Conservation (phyloP, 225 moss, liverwort and hornwort species). For the Physcomitrellopsis africana region DNA sequence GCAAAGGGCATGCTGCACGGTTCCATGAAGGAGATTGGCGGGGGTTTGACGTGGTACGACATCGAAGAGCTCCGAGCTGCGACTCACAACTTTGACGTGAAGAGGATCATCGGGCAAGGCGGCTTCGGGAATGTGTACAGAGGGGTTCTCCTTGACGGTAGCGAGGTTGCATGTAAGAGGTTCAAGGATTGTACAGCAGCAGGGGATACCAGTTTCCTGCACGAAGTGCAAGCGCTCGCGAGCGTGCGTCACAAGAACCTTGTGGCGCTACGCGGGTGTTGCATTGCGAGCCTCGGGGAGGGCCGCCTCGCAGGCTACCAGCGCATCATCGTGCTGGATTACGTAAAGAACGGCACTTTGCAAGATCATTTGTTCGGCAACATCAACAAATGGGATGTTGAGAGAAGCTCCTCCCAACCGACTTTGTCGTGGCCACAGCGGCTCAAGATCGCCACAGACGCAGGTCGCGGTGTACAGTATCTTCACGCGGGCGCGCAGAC, state of each 20-base stretch:
- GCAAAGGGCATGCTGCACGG: conserved; percentile 43
- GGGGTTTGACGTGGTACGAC: conserved; percentile 44
- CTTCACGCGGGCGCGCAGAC: conserved; percentile 59
- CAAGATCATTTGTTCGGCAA: conserved; percentile 59
- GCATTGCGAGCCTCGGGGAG: conserved; percentile 48
- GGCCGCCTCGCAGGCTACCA: conserved; percentile 51
- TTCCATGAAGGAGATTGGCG: conserved; percentile 41
- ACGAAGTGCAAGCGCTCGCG: conserved; percentile 68
- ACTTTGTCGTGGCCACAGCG: conserved; percentile 59
- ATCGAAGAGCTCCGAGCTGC: conserved; percentile 64
- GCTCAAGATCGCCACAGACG: conserved; percentile 49
- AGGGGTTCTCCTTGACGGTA: conserved; percentile 31
- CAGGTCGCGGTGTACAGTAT: conserved; percentile 64
- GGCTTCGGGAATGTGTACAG: conserved; percentile 74
- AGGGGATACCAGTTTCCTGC: conserved; percentile 59
- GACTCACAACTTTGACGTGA: conserved; percentile 56
- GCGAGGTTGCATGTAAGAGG: conserved; percentile 46
- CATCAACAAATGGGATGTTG: no score
- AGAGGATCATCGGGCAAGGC: conserved; percentile 59
- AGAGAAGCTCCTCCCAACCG: not conserved
- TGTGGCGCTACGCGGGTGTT: conserved; percentile 67
- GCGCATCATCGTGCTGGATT: conserved; percentile 74
- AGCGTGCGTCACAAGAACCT: conserved; percentile 72
- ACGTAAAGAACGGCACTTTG: conserved; percentile 59
- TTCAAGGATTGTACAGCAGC: conserved; percentile 64